These are phyloP conservation scores for Planoprotostelium fungivorum DNA, from an alignment of 78 protist genomes.

Conservation along the genomic window DNA sequence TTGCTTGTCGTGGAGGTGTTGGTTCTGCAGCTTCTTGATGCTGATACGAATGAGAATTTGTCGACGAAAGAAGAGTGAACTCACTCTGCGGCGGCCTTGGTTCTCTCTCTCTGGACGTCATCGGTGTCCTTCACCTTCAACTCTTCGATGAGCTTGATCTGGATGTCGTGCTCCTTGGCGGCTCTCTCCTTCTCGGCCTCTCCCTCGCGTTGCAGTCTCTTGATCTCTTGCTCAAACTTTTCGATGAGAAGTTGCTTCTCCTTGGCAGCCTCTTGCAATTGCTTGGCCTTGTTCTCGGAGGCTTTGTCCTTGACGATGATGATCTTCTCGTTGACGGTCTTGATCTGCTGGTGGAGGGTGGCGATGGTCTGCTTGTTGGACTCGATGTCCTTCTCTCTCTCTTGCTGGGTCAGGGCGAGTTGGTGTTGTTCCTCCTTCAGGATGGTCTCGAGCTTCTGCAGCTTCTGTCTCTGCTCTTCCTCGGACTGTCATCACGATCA, in stretches of 20 bases:
- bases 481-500: background rate
- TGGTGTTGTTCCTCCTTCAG: constrained; percentile 1
- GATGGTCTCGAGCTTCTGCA: background rate
- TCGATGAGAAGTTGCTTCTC: background rate
- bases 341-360: background rate
- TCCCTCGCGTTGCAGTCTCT: background rate
- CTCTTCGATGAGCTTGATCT: background rate
- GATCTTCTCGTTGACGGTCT: background rate
- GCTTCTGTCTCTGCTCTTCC: background rate
- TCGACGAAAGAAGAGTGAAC: too few species aligned
- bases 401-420: background rate
- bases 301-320: background rate
- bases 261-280: background rate
- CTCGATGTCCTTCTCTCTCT: background rate
- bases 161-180: background rate
- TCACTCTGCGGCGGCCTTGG: background rate
- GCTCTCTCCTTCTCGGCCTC: background rate
- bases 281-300: background rate
- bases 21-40: background rate
- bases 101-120: background rate
- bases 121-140: background rate
- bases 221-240: background rate
- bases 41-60: too few species aligned
- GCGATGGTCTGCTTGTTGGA: background rate
- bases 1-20: background rate